Evolutionary conservation across 75 land plant species (phyloP).

Genomic region (Picea glauca): DNA sequence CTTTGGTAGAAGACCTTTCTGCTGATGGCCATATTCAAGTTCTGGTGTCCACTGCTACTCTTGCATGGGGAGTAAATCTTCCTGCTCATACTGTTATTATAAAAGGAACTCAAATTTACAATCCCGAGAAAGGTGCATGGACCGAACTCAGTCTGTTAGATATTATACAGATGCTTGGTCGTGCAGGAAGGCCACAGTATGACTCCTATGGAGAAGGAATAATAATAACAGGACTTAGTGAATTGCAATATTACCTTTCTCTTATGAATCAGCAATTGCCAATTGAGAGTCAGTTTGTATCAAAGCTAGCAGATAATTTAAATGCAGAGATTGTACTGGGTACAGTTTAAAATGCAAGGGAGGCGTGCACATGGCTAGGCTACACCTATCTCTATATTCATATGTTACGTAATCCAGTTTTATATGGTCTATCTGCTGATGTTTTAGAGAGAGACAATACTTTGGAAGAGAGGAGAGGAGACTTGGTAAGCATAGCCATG

Average conservation of each 20-base stretch:
- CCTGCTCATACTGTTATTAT: slow-evolving; percentile 96
- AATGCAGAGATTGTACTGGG: slow-evolving; percentile 99
- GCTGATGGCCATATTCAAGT: slow-evolving; percentile 91
- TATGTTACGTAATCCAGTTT: slow-evolving; percentile 82
- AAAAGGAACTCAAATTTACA: slow-evolving; percentile 92
- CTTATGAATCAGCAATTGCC: slow-evolving; percentile 97
- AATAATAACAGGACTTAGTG: slow-evolving; percentile 84
- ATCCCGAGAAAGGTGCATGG: slow-evolving; percentile 98
- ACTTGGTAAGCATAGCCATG: slow-evolving; percentile 57
- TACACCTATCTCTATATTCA: slow-evolving; percentile 87
- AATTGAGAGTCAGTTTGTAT: slow-evolving; percentile 93
- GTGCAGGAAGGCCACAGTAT: slow-evolving; percentile 98
- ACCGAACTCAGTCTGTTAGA: slow-evolving; percentile 93
- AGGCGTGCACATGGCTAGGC: slow-evolving; percentile 86
- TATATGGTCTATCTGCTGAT: slow-evolving; percentile 76
- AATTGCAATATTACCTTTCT: slow-evolving; percentile 88
- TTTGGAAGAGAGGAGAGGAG: slow-evolving; percentile 86
- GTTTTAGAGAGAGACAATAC: slow-evolving; percentile 49
- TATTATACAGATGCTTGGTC: slow-evolving; percentile 99
- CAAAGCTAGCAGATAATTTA: slow-evolving; percentile 89
- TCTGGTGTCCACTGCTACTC: slow-evolving; percentile 94
- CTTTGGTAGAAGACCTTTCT: slow-evolving; percentile 88
- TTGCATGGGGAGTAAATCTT: slow-evolving; percentile 98
- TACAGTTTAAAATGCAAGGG: slow-evolving; percentile 93
- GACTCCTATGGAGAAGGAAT: slow-evolving; percentile 97